A percentile compares a stretch with the other conserved stretches of the same genome.
Conservation (phyloP, 2,329 filamentous ascomycete species). For the Pezicula neosporulosa region DNA sequence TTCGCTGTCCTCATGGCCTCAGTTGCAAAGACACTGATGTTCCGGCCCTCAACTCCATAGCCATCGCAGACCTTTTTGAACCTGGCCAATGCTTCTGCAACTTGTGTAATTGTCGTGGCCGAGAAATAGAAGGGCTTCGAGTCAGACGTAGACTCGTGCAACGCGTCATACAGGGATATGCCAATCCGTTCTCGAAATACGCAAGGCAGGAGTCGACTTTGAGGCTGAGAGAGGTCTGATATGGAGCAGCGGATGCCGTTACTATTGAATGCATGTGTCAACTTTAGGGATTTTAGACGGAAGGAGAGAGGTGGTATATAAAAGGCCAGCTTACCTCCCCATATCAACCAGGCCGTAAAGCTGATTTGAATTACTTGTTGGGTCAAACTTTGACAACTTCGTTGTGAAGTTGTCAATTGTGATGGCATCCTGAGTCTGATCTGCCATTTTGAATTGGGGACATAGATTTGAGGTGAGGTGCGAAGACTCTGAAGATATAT, state of each 20-base stretch:
- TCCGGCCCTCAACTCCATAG: conserved; percentile 60
- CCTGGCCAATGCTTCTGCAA: conserved; percentile 62
- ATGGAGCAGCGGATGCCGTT: conserved; percentile 95
- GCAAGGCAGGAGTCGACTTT: conserved; percentile 69
- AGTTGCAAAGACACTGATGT: conserved; percentile 78
- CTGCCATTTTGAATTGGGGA: conserved; percentile 12
- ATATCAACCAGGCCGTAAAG: conserved; percentile 31
- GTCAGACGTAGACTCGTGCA: conserved; percentile 47
- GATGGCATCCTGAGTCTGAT: conserved; percentile 18
- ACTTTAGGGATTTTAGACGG: neutral
- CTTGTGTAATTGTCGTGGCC: conserved; percentile 55
- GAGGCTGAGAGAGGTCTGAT: conserved; percentile 70
- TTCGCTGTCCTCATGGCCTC: conserved; percentile 81
- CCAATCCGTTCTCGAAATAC: conserved; percentile 74
- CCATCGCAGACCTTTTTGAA: conserved; percentile 70
- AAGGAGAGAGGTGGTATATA: neutral
- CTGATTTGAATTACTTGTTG: conserved; percentile 9
- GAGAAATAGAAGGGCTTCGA: conserved; percentile 39
- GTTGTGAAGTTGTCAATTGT: conserved; percentile 25
- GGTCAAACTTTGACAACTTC: conserved; percentile 21
- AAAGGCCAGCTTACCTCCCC: conserved; percentile 25
- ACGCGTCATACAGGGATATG: conserved; percentile 85
- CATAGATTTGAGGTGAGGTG: neutral
- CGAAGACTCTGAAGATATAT: too few species aligned
- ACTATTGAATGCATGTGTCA: conserved; percentile 39